Base-by-base conservation (phyloP, 768 basidiomycete species). In the Boletus rubroflammeus region DNA sequence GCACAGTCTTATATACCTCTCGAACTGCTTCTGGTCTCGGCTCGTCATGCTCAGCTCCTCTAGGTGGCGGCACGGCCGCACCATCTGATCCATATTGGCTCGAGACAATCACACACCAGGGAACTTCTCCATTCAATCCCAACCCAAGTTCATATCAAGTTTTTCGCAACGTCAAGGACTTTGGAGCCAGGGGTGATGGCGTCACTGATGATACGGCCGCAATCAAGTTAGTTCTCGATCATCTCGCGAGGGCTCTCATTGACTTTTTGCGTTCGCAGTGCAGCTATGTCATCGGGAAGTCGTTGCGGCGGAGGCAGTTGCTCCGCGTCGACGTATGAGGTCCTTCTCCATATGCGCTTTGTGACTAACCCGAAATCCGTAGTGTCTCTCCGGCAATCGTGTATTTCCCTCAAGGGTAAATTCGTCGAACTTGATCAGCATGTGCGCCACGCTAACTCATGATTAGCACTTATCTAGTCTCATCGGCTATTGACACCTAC, bases 161-260 rank as follows among this genome's bases (percentile, higher is more conserved):
- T 14, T 90, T 88, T 68, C 79, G 89, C 38, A 90, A 90, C 61
- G 88, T 91, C 44, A 88, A 86, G 55, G 75, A 77, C 51, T 79
- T 73, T 55, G 76, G 81, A 49, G 81, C 82, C 47, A 73, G 67
- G 49, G 76, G 75, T 19, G 81, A 88, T 68, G 89, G 89, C 50
- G 70, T 81, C 2, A 79, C 82, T 6, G 89, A 91, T 62, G 90
- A 91, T 58, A 88, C 89, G 6, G 78, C 72, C 23, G 87, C 89
- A 2, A 88, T 89, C 67, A 88, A 86, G 86, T 84, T 50, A 17
- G 50, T 39, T 40, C 6, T 53, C 38, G 23, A 53, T 8, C 6
- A 3, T 38, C 5, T 52, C 0, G 2, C 5, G 25, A 46, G 1
- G 8, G 34, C 34, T 46, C 53, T 53, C 26, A 29, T 44, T 59